phyloP scores from a whole-genome alignment of 495 filamentous ascomycete genomes.

The Margaritispora aquatica region DNA sequence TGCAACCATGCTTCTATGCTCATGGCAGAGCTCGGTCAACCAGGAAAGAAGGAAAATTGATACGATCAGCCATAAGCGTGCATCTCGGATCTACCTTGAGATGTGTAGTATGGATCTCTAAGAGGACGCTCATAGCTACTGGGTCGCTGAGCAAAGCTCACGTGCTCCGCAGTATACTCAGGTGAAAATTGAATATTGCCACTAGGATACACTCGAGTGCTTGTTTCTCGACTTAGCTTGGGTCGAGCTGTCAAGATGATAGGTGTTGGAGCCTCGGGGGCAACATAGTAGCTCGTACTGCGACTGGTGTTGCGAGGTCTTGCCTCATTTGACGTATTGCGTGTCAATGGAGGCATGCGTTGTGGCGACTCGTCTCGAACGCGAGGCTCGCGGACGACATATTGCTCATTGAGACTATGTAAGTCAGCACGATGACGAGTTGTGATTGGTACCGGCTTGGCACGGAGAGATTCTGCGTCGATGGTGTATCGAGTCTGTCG shows the following conservation, averaged over 20 bases:
- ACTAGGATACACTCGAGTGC: constrained; percentile 1
- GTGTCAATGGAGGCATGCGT: constrained; percentile 4
- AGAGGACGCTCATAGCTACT: not conserved
- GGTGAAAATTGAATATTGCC: not conserved
- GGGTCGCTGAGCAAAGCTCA: not conserved
- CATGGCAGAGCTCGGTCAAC: not conserved
- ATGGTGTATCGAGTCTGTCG: constrained; percentile 15
- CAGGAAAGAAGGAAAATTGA: not conserved
- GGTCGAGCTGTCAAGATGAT: constrained; percentile 5
- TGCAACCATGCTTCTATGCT: not conserved
- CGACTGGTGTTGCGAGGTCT: not conserved
- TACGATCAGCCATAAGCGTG: not conserved
- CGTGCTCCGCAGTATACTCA: not conserved
- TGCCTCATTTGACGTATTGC: constrained; percentile 10
- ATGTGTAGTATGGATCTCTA: not conserved
- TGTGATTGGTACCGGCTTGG: not conserved
- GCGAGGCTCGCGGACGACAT: constrained; percentile 11
- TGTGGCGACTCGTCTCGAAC: constrained; percentile 21
- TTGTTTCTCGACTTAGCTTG: not conserved
- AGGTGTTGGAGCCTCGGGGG: constrained; percentile 1
- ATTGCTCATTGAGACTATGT: constrained; percentile 12
- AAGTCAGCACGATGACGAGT: constrained; percentile 18
- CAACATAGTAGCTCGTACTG: not conserved
- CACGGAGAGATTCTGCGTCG: constrained; percentile 4
- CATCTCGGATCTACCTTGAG: not conserved